Percentiles rank a stretch among this genome's conserved stretches.
Evolutionary conservation across 371 early-diverging fungal genomes (phyloP).

Genomic region (Mucor irregularis): DNA sequence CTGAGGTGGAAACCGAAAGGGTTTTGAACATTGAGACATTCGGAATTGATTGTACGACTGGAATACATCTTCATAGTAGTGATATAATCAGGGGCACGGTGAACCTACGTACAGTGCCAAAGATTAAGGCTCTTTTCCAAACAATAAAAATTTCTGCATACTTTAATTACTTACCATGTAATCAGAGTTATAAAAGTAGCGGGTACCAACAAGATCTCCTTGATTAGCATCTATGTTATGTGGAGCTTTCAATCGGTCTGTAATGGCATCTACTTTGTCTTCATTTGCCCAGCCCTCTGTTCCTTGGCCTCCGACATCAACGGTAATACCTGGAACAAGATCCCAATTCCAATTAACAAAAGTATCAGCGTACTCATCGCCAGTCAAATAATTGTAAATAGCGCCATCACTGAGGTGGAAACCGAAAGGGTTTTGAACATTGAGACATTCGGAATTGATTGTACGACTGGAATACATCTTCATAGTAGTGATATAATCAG

Average conservation of each 20-base stretch:
- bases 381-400: constrained; percentile 30
- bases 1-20: constrained; percentile 29
- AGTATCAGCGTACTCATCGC: constrained; percentile 33
- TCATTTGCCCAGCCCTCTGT: constrained; percentile 18
- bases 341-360: constrained; percentile 39
- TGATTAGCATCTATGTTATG: constrained; percentile 26
- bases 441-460: constrained; percentile 33
- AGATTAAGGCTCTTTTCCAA: neutral
- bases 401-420: constrained; percentile 33
- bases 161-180: constrained; percentile 23
- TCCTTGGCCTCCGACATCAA: constrained; percentile 12
- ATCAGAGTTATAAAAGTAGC: constrained; percentile 33
- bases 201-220: constrained; percentile 30
- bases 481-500: constrained; percentile 27
- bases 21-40: constrained; percentile 35
- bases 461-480: constrained; percentile 43
- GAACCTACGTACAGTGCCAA: constrained; percentile 12
- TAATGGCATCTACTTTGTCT: neutral
- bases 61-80: constrained; percentile 40
- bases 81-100: constrained; percentile 28
- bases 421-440: constrained; percentile 28
- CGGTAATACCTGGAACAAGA: constrained; percentile 29
- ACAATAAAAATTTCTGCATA: neutral
- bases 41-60: constrained; percentile 31
- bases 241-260: constrained; percentile 13